phyloP scores from a whole-genome alignment of 2,329 filamentous ascomycete genomes.

The Cryphonectria parasitica region DNA sequence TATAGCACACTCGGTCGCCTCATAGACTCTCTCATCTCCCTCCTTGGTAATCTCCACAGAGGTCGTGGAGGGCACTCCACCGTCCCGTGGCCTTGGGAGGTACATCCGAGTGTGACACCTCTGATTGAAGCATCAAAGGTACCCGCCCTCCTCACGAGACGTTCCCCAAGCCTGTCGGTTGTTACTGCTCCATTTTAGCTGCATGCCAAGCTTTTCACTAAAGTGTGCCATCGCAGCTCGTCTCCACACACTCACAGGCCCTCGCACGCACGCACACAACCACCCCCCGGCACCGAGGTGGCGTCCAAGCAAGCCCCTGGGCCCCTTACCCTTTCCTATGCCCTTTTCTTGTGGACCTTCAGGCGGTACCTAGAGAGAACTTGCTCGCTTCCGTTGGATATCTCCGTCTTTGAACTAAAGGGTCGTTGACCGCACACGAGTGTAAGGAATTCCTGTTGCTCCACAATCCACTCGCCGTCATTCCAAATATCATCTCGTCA shows the following conservation, averaged over 20 bases:
- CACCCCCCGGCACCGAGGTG: constrained; percentile 27
- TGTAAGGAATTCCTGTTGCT: constrained; percentile 13
- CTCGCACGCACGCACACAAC: constrained; percentile 13
- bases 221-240: constrained; percentile 25
- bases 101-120: neutral
- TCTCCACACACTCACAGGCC: constrained; percentile 17
- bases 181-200: constrained; percentile 15
- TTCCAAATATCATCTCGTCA: constrained; percentile 21
- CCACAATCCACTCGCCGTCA: constrained; percentile 26
- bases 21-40: neutral
- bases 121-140: neutral
- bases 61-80: neutral
- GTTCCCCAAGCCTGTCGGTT: constrained; percentile 20
- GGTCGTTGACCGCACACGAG: constrained; percentile 18
- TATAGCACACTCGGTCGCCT: neutral
- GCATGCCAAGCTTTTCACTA: constrained; percentile 30
- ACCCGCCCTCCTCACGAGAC: constrained; percentile 12
- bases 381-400: constrained; percentile 27
- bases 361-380: constrained; percentile 15
- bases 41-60: neutral
- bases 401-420: constrained; percentile 22
- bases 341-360: constrained; percentile 18
- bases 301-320: constrained; percentile 20
- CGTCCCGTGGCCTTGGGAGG: neutral
- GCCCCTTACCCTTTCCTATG: constrained; percentile 17